Percentiles rank a stretch among this genome's conserved stretches.
These are phyloP conservation scores for Vigna reflexopilosa DNA, from an alignment of 306 rosid genomes.

Conservation along the genomic window DNA sequence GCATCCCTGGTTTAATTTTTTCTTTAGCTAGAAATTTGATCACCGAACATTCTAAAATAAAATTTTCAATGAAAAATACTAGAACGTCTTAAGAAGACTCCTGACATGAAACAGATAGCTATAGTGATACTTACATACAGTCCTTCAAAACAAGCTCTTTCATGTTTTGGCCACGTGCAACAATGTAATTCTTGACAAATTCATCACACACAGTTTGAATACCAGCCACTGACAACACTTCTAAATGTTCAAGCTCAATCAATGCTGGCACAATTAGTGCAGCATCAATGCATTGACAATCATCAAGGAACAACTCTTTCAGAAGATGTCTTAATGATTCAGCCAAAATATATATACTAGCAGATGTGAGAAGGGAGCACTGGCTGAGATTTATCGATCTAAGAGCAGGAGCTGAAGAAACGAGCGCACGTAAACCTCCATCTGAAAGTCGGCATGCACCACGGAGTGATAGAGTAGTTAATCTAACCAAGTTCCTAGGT, in stretches of 20 bases:
- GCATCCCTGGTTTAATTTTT: neutral
- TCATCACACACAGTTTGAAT: conserved; percentile 62
- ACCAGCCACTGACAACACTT: conserved; percentile 81
- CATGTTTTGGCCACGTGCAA: conserved; percentile 65
- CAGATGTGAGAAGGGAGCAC: conserved; percentile 87
- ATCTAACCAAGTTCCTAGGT: conserved; percentile 60
- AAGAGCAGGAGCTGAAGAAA: conserved; percentile 77
- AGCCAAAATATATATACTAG: conserved; percentile 64
- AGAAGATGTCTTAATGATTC: conserved; percentile 66
- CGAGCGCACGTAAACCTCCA: conserved; percentile 66
- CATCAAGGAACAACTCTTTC: conserved; percentile 79
- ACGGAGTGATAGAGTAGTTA: conserved; percentile 67
- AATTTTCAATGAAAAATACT: conserved; percentile 10
- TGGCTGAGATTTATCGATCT: conserved; percentile 82
- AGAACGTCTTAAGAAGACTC: conserved; percentile 37
- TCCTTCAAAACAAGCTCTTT: conserved; percentile 79
- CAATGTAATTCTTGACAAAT: conserved; percentile 61
- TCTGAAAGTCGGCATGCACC: conserved; percentile 96
- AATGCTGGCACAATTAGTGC: conserved; percentile 64
- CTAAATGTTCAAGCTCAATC: conserved; percentile 69
- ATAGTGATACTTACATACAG: conserved; percentile 67
- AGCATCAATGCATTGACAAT: conserved; percentile 72
- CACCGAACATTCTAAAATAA: neutral
- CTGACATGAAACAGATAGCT: conserved; percentile 7
- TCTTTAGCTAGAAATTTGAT: conserved; percentile 2